A percentile compares a stretch with the other conserved stretches of the same genome.
Evolutionary conservation across 164 flowering plant genomes (phyloP).

Genomic region (Taxillus chinensis): DNA sequence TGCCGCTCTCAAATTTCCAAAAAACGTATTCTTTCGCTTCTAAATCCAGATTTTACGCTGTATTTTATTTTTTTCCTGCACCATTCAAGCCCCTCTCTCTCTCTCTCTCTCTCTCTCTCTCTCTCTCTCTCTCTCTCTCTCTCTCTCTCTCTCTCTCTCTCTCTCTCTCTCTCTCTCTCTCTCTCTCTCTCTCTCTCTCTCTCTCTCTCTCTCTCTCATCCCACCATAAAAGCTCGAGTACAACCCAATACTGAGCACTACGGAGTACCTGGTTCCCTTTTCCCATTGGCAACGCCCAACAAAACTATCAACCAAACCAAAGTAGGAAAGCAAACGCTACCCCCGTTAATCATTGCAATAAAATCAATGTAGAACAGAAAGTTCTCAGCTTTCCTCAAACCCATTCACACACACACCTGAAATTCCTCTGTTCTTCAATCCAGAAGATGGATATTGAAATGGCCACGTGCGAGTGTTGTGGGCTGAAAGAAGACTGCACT

Average conservation of each 20-base stretch:
- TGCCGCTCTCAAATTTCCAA: no score
- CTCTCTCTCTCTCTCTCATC: not conserved
- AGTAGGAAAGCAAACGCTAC: not conserved
- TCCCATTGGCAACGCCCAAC: conserved; percentile 8
- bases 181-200: no score
- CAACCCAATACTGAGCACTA: conserved; percentile 7
- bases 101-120: conserved; percentile 12
- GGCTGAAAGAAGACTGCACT: conserved; percentile 91
- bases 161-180: no score
- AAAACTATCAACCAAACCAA: conserved; percentile 6
- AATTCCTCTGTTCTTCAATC: no score
- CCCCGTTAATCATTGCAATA: conserved; percentile 15
- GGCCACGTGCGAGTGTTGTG: conserved; percentile 91
- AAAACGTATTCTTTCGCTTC: no score
- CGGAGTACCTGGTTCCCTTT: not conserved
- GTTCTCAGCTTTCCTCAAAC: not conserved
- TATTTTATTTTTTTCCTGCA: no score
- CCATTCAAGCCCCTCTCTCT: conserved; percentile 9
- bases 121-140: conserved; percentile 1
- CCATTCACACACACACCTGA: not conserved
- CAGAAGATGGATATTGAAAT: conserved; percentile 61
- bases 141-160: no score
- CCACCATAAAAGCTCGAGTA: conserved; percentile 18
- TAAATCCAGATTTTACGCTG: no score
- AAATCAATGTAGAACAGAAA: conserved; percentile 15